phyloP scores from a whole-genome alignment of 2,329 filamentous ascomycete species.

The Cadophora sp. region DNA sequence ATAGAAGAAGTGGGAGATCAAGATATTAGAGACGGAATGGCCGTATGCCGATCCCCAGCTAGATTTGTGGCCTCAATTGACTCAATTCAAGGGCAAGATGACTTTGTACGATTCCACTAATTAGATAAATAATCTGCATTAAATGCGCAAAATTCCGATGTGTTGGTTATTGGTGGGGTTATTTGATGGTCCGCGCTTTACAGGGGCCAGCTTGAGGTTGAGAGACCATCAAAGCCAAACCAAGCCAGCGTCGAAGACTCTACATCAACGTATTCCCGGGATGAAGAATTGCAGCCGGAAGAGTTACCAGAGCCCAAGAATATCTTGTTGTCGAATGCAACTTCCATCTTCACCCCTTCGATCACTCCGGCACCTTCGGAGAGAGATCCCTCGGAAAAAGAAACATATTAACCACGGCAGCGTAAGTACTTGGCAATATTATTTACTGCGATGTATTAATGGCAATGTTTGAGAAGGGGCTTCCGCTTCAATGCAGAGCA shows the following conservation, averaged over 20 bases:
- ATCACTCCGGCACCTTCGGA: conserved; percentile 15
- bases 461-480: background rate
- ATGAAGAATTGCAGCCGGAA: background rate
- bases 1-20: no score
- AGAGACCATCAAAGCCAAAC: background rate
- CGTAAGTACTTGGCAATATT: background rate
- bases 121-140: no score
- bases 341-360: conserved; percentile 4
- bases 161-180: no score
- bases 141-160: no score
- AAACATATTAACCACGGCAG: conserved; percentile 6
- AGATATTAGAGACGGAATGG: no score
- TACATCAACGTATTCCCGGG: background rate
- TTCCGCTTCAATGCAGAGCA: conserved; percentile 21
- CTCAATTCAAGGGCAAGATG: no score
- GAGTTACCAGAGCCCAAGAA: conserved; percentile 5
- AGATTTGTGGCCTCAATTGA: no score
- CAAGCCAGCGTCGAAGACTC: background rate
- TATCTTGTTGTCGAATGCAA: conserved; percentile 5
- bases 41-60: no score
- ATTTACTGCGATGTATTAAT: background rate
- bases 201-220: no score
- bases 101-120: no score
- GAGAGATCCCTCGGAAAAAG: conserved; percentile 12
- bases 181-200: no score